Percentiles rank a stretch among this genome's conserved stretches.
Conservation (phyloP, 1,139 yeast genomes). For the Magnusiomyces sp. region DNA sequence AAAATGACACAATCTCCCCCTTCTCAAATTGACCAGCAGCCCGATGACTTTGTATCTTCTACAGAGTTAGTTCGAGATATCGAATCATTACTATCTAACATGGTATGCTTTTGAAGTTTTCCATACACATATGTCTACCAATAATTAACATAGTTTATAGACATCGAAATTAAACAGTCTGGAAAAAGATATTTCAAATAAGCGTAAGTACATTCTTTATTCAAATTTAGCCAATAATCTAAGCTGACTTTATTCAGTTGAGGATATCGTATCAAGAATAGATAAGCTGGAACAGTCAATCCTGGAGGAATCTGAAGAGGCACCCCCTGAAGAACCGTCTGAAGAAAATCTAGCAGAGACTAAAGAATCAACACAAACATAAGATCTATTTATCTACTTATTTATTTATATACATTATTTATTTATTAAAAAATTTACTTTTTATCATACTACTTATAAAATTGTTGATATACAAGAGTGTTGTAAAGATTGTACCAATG, state of each 20-base stretch:
- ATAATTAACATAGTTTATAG: background rate
- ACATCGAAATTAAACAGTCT: background rate
- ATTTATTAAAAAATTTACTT: no score
- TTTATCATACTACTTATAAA: no score
- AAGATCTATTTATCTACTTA: no score
- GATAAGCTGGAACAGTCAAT: conserved; percentile 36
- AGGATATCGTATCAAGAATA: background rate
- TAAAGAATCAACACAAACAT: no score
- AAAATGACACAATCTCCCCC: background rate
- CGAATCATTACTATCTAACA: background rate
- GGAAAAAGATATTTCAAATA: background rate
- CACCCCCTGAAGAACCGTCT: no score
- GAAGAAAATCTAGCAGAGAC: no score
- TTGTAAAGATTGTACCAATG: no score
- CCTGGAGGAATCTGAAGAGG: background rate
- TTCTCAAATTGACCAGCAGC: background rate
- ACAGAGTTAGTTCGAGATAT: conserved; percentile 4
- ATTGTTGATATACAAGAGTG: no score
- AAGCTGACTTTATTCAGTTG: background rate
- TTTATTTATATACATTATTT: no score
- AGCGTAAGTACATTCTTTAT: background rate
- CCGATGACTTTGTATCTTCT: conserved; percentile 2
- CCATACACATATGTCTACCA: no score
- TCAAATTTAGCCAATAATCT: background rate
- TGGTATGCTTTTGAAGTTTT: conserved; percentile 1